Evolutionary conservation across 2,329 filamentous ascomycete species (phyloP).

Genomic region (Talaromyces albobiverticillius): DNA sequence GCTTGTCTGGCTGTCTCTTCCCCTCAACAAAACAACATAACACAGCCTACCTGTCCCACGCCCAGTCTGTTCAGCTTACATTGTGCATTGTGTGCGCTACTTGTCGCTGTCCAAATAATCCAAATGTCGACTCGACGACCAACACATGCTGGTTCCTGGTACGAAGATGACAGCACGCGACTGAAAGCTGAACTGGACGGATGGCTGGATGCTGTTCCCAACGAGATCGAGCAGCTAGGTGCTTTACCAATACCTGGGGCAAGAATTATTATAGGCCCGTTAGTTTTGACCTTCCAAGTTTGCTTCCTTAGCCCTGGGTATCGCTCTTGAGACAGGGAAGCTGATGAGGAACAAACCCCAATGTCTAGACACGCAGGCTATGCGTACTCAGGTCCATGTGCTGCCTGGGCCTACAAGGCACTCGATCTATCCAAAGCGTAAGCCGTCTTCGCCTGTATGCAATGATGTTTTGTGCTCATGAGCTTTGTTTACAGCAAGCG

Average conservation of each 20-base stretch:
- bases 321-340: slow-evolving; percentile 8
- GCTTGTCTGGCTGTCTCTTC: not conserved
- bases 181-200: slow-evolving; percentile 68
- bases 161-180: slow-evolving; percentile 58
- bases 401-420: slow-evolving; percentile 90
- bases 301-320: slow-evolving; percentile 11
- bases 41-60: not conserved
- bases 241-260: slow-evolving; percentile 69
- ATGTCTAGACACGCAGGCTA: slow-evolving; percentile 81
- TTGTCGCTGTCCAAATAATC: no score
- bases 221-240: slow-evolving; percentile 60
- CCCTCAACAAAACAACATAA: not conserved
- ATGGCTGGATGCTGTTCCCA: slow-evolving; percentile 71
- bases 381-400: slow-evolving; percentile 83
- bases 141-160: slow-evolving; percentile 86
- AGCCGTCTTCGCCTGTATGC: slow-evolving; percentile 25
- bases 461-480: not conserved
- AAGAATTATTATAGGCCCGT: slow-evolving; percentile 90
- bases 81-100: not conserved
- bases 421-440: slow-evolving; percentile 76
- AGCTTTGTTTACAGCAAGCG: slow-evolving; percentile 59
- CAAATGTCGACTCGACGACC: slow-evolving; percentile 52
- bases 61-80: not conserved
- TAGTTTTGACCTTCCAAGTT: slow-evolving; percentile 34
- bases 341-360: not conserved